Base-by-base conservation (phyloP, 768 basidiomycete genomes). In the Clathrus columnatus region DNA sequence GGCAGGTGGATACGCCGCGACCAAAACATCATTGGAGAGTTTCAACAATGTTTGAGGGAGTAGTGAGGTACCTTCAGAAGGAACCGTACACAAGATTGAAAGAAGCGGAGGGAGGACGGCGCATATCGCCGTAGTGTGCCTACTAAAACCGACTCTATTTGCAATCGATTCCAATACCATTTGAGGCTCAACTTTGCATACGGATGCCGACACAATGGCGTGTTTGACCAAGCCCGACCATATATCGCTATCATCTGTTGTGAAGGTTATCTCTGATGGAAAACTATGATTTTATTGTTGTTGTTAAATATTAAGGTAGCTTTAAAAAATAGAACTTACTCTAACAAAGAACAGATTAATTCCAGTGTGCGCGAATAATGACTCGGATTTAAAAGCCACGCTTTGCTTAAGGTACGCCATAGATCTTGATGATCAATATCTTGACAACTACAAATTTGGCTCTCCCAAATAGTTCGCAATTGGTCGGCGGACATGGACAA, bases 171-270 rank as follows among this genome's bases (percentile, higher is more conserved):
- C 78, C 49, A 90, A 69, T 46, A 89, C 75, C 4, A 65, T 59
- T 28, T 70, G 60, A 0, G 76, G 64, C 54, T 87, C 83, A 24
- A 75, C 62, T 1, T 83, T 85, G 46, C 78, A 73, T 56, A 87
- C 85, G 28, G 80, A 71, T 0, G 80, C 84, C 42, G 77, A 77
- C 66, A 73, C 73, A 27, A 81, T 70, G 0, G 79, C 70, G 50
- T 73, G 70, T 8, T 68, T 69, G 18, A 87, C 70, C 59, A 85
- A 71, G 2, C 71, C 65, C 50, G 85, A 80, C 87, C 87, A 91
- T 20, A 66, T 62, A 3, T 70, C 68, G 24, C 78, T 72, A 29
- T 87, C 84, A 8, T 80, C 78, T 24, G 72, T 72, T 17, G 63
- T 68, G 56, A 82, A 66, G 28, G 79, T 76, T 81, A 82, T 86